These are phyloP conservation scores for Boletus barrowsii DNA, from an alignment of 768 basidiomycete genomes.

Conservation along the genomic window DNA sequence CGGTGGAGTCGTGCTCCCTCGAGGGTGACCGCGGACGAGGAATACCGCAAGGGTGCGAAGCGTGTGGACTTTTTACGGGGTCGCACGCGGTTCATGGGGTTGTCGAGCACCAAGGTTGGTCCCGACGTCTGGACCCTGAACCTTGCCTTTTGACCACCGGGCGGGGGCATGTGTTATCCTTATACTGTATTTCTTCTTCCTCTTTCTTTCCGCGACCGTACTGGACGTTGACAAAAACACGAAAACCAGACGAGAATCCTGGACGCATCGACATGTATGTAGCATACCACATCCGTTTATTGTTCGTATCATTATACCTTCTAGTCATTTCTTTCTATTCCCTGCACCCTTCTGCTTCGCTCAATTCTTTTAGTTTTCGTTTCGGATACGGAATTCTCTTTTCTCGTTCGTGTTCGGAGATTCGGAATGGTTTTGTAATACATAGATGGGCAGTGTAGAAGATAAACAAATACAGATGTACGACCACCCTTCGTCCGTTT, in stretches of 20 bases:
- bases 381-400: not conserved
- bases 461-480: constrained; percentile 12
- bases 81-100: constrained; percentile 44
- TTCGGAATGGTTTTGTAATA: constrained; percentile 9
- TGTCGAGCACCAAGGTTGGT: constrained; percentile 36
- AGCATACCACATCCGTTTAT: constrained; percentile 17
- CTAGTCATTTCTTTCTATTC: not conserved
- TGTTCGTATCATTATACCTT: constrained; percentile 27
- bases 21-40: constrained; percentile 31
- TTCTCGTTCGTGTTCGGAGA: not conserved
- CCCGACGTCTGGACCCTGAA: constrained; percentile 38
- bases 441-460: constrained; percentile 19
- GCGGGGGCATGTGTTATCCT: constrained; percentile 13
- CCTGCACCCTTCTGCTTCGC: not conserved
- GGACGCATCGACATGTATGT: constrained; percentile 16
- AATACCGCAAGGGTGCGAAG: constrained; percentile 48
- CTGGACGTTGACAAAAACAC: constrained; percentile 18
- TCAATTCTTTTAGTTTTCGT: not conserved
- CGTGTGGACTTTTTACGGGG: constrained; percentile 53
- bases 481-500: not conserved
- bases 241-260: constrained; percentile 11
- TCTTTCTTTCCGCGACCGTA: not conserved
- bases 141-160: constrained; percentile 18
- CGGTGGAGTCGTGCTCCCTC: constrained; percentile 38
- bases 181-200: constrained; percentile 23